phyloP scores from a whole-genome alignment of 805 yeast species.

The Lachancea mirantina region DNA sequence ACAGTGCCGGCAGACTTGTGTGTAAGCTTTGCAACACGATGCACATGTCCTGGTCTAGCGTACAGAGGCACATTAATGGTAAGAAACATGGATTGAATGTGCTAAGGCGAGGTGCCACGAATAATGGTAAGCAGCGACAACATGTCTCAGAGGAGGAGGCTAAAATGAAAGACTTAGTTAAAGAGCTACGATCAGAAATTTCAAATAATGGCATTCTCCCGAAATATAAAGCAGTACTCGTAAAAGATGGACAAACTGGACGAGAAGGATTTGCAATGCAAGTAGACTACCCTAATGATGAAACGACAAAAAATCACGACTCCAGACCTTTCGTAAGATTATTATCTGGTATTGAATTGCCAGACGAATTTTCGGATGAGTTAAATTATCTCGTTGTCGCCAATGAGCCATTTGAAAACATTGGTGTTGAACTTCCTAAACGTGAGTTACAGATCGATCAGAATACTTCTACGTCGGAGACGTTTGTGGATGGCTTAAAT shows the following conservation, averaged over 20 bases:
- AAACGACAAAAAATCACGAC: constrained; percentile 8
- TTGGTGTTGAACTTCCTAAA: constrained; percentile 65
- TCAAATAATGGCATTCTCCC: constrained; percentile 39
- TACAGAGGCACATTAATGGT: constrained; percentile 78
- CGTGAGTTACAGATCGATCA: constrained; percentile 35
- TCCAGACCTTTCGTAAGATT: constrained; percentile 57
- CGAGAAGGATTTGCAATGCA: constrained; percentile 61
- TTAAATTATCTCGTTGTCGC: constrained; percentile 61
- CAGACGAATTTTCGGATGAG: constrained; percentile 41
- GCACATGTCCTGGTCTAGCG: constrained; percentile 74
- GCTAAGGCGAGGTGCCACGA: constrained; percentile 47
- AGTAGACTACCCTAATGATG: constrained; percentile 47
- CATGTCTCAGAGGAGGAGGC: constrained; percentile 20
- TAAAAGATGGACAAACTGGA: constrained; percentile 52
- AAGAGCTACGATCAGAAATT: constrained; percentile 12
- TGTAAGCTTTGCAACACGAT: constrained; percentile 80
- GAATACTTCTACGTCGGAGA: constrained; percentile 20
- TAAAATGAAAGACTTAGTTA: constrained; percentile 20
- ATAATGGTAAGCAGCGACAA: constrained; percentile 27
- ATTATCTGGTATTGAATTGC: constrained; percentile 70
- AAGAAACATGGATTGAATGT: constrained; percentile 72
- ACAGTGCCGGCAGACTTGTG: constrained; percentile 77
- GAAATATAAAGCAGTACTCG: constrained; percentile 55
- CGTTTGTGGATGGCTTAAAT: constrained; percentile 30
- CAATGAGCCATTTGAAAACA: constrained; percentile 86